Conservation (phyloP, 768 basidiomycete genomes). For the Crepidotus variabilis region DNA sequence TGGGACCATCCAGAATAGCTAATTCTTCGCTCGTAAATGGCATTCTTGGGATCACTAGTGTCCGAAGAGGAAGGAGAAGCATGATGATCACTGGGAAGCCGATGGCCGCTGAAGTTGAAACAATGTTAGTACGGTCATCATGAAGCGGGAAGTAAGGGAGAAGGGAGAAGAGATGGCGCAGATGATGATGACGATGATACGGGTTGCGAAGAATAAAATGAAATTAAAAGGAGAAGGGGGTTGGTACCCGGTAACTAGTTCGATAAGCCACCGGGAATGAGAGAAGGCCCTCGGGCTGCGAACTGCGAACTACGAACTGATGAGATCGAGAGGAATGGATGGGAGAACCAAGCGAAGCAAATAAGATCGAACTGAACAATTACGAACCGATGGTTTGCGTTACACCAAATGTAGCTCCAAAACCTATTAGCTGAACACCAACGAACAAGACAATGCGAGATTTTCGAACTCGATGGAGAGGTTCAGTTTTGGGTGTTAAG, state of each 20-base stretch:
- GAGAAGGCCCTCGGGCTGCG: too few species aligned
- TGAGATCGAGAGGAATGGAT: neutral
- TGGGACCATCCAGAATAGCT: constrained; percentile 81
- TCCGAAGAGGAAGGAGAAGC: constrained; percentile 74
- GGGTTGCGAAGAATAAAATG: too few species aligned
- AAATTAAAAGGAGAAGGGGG: too few species aligned
- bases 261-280: too few species aligned
- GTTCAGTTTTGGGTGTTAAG: constrained; percentile 62
- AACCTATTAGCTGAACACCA: constrained; percentile 72
- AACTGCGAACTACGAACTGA: too few species aligned
- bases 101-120: constrained; percentile 60
- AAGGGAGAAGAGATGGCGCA: neutral
- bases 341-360: neutral
- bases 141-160: constrained; percentile 29
- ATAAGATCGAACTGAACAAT: neutral
- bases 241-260: too few species aligned
- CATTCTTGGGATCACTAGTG: constrained; percentile 65
- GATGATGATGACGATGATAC: neutral
- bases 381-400: constrained; percentile 81
- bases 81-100: constrained; percentile 90
- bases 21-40: constrained; percentile 79
- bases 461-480: constrained; percentile 70
- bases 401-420: constrained; percentile 86
- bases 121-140: neutral
- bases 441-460: constrained; percentile 72